These are phyloP conservation scores for Erythrophleum fordii DNA, from an alignment of 306 rosid genomes.

Conservation along the genomic window DNA sequence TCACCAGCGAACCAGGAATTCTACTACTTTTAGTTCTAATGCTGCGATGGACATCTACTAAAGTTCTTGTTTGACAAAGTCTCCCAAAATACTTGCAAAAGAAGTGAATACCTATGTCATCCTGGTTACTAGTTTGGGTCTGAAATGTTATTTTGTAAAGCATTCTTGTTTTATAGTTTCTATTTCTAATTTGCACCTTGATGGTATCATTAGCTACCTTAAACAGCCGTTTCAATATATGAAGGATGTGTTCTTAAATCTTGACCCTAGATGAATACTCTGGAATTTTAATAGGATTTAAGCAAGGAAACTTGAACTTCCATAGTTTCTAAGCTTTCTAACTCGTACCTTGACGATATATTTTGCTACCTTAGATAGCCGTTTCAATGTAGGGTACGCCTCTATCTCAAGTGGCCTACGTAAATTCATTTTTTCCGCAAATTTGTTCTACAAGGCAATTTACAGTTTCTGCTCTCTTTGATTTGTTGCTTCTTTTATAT, in stretches of 20 bases:
- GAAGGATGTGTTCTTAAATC: no score
- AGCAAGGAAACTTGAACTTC: no score
- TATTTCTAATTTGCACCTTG: constrained; percentile 9
- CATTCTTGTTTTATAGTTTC: constrained; percentile 27
- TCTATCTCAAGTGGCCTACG: constrained; percentile 38
- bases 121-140: constrained; percentile 45
- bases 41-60: constrained; percentile 72
- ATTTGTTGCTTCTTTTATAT: not conserved
- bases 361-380: not conserved
- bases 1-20: constrained; percentile 61
- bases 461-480: constrained; percentile 19
- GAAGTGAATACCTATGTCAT: constrained; percentile 43
- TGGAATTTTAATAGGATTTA: no score
- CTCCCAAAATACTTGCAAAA: constrained; percentile 34
- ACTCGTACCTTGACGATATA: constrained; percentile 41
- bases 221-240: no score
- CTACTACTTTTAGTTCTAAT: constrained; percentile 57
- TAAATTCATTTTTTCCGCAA: constrained; percentile 27
- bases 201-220: no score
- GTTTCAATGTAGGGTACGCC: constrained; percentile 32
- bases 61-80: constrained; percentile 33
- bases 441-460: constrained; percentile 22
- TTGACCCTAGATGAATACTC: no score
- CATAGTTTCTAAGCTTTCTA: no score
- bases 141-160: constrained; percentile 50